phyloP scores from a whole-genome alignment of 805 yeast genomes.

The Osmozyma mogii region DNA sequence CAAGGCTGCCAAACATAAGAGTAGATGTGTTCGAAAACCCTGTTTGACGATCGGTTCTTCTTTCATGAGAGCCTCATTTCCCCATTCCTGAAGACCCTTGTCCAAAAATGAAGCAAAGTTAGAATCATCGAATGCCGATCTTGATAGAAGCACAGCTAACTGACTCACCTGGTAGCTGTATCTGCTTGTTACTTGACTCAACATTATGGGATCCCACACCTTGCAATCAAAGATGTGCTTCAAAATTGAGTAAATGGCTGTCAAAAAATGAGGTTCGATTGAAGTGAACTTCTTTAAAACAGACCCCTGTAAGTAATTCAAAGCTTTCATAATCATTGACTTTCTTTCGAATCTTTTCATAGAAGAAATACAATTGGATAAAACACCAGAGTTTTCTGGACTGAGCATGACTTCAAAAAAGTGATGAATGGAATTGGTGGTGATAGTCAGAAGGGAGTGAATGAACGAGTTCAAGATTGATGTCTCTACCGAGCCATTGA shows the following conservation, averaged over 20 bases:
- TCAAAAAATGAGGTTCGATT: background rate
- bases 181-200: background rate
- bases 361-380: slow-evolving; percentile 1
- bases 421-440: slow-evolving; percentile 7
- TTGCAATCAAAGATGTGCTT: slow-evolving; percentile 3
- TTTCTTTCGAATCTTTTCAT: slow-evolving; percentile 23
- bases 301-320: slow-evolving; percentile 12
- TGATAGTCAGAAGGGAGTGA: slow-evolving; percentile 17
- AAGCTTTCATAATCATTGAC: slow-evolving; percentile 12
- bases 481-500: slow-evolving; percentile 6
- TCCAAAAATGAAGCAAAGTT: background rate
- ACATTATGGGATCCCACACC: too few species aligned
- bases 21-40: slow-evolving; percentile 38
- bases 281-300: slow-evolving; percentile 15
- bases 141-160: slow-evolving; percentile 6
- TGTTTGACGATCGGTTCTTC: slow-evolving; percentile 37
- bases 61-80: slow-evolving; percentile 28
- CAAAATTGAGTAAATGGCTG: slow-evolving; percentile 6
- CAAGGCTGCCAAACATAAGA: slow-evolving; percentile 37
- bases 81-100: slow-evolving; percentile 13
- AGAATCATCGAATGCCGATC: background rate
- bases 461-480: slow-evolving; percentile 11
- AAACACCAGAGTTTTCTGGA: slow-evolving; percentile 5
- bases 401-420: slow-evolving; percentile 19
- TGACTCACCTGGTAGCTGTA: slow-evolving; percentile 7